Evolutionary conservation across 208 protist species (phyloP), one percentile per base, ranked within the genome.

Genomic region (Borovskyia barvae): DNA sequence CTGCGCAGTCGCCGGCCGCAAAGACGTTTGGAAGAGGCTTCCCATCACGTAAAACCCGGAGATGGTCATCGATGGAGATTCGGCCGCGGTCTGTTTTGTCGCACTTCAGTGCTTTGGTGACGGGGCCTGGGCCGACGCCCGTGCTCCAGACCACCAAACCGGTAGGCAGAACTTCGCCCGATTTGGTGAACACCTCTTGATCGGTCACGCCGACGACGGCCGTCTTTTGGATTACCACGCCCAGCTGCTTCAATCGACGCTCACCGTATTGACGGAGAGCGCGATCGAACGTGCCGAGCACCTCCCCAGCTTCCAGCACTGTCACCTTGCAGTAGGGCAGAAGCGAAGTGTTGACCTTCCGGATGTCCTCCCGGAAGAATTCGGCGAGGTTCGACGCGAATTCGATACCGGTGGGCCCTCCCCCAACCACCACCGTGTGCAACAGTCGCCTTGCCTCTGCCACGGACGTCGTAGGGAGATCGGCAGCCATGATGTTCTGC

Each of bases 401-500:
- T 66, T 97, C 92, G 52, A 90, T 81, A 25, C 86, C 85, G 17
- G 87, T 97, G 11, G 89, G 86, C 14, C 91, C 91, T n/a, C 87
- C 92, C 52, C 94, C 92, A 19, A 97, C 94, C 0, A 97, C 87
- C 19, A 97, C 75, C 52, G 87, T 87, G 71, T 92, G 79, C 22
- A 97, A 73, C 40, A 97, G 63, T 33, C 82, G 73, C 66, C 93
- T 85, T 19, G 68, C 72, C 57, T 96, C 87, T 32, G 84, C 77
- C 24, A 77, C 22, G 24, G 78, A 67, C 17, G 86, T 93, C 42
- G 65, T 85, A 32, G 92, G 90, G 19, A 95, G 81, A 37, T 88
- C 71, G 48, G 94, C 94, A 8, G 85, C 77, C 84, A 96, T 95
- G 45, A 97, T 91, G 71, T 93, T 94, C 62, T 97, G 86, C 46